Evolutionary conservation across 2,329 filamentous ascomycete genomes (phyloP).

Genomic region (Fusarium sp.): DNA sequence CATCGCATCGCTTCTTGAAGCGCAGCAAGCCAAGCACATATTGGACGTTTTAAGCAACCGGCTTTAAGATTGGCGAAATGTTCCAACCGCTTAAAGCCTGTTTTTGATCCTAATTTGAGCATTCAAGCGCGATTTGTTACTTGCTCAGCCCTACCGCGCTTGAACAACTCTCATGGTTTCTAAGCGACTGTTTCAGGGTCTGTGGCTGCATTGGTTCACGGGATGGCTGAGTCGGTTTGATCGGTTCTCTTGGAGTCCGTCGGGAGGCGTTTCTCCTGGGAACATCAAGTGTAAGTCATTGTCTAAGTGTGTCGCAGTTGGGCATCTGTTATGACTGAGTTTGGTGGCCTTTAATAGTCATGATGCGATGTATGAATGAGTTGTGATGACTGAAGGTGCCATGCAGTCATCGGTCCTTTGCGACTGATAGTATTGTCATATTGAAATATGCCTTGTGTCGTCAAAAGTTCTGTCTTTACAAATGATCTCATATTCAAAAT

Average conservation of each 20-base stretch:
- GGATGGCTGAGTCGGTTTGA: conserved; percentile 17
- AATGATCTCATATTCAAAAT: not conserved
- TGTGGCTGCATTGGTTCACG: conserved; percentile 22
- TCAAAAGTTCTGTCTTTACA: not conserved
- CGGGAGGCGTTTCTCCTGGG: not conserved
- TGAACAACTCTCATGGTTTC: conserved; percentile 8
- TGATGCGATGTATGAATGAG: not conserved
- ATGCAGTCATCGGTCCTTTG: not conserved
- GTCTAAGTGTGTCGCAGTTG: not conserved
- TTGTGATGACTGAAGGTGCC: not conserved
- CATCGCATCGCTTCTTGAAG: not conserved
- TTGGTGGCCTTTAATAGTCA: conserved; percentile 3
- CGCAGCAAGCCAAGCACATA: conserved; percentile 20
- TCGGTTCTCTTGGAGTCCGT: not conserved
- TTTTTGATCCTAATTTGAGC: conserved; percentile 13
- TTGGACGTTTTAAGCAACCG: not conserved
- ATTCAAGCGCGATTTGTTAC: conserved; percentile 5
- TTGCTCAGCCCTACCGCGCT: conserved; percentile 6
- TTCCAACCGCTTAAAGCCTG: conserved; percentile 1
- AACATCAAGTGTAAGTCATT: not conserved
- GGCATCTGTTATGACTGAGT: not conserved
- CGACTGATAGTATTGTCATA: not conserved
- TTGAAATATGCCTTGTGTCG: not conserved
- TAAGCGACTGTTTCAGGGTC: conserved; percentile 9
- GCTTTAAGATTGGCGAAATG: conserved; percentile 6